Evolutionary conservation across 2,329 filamentous ascomycete genomes (phyloP), one percentile per base, ranked within the genome.

Genomic region (Amylocarpus encephaloides): DNA sequence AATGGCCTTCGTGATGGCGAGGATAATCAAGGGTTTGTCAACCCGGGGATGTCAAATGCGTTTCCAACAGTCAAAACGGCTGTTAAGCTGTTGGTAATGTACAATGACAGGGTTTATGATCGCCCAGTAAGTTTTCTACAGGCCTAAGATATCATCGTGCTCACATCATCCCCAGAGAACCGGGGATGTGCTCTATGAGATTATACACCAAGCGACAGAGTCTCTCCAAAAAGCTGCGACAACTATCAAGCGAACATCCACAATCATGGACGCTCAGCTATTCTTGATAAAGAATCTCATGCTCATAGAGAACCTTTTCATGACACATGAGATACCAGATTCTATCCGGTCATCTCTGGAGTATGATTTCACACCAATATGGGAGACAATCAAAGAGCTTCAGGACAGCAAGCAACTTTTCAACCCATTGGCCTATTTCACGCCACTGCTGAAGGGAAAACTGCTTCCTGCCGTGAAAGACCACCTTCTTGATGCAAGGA

Each of bases 211-310:
- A 68, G 93, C 91, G 1, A 96, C 91, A 0, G 72, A 85, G 46
- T 90, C 91, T 3, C 78, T 98, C 15, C 80, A 90, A 56, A 78
- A 83, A 45, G 92, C 89, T 26, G 86, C 90, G 58, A 72, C 77
- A 5, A 79, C 80, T 53, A 85, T 95, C 59, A 78, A 82, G 49
- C 77, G 77, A 33, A 81, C 80, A 55, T 68, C 69, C n/a, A 72
- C 72, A 65, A 77, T 79, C 1, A 77, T 84, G 6, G 90, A 97
- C 65, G 80, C 86, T 0, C 87, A 95, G 59, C 77, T 98, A 4
- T 98, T 98, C 69, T 83, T 96, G 63, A 85, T 98, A 61, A 93
- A 92, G 61, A 95, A 98, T 66, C 78, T 98, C 1, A 84, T 98
- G 44, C 85, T 96, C 44, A 79, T 98, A 46, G 97, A 97, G 69